Base-by-base conservation (phyloP, 305 asterid species). In the Fraxinus nigra region DNA sequence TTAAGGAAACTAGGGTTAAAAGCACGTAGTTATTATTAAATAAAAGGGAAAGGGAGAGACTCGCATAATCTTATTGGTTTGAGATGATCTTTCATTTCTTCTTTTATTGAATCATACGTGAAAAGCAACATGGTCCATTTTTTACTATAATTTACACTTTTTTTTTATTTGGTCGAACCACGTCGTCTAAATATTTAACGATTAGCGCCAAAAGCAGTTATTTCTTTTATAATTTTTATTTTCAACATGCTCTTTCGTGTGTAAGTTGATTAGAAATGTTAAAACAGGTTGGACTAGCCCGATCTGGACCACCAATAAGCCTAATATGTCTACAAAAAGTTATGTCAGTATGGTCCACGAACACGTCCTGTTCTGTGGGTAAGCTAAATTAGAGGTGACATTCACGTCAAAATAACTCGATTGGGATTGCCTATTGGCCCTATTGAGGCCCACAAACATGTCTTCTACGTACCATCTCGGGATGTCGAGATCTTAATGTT, bases 1-100 rank as follows among this genome's bases (percentile, higher is more conserved):
- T 85, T 69, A 48, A 16, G 84, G 88, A 84, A 89, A 79, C 24
- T 77, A 79, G 24, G 51, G 8, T 80, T 79, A 85, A 82, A 84
- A 79, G 81, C 79, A 85, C 22, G 18, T 51, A 4, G 79, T 77
- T 80, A 80, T 76, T 79, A 70, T 32, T 51, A 34, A 79, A 51
- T 80, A 4, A 46, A 61, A 51, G 72, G 18, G 54, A 61, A 10
- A 20, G 82, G 77, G n/a, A 75, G 84, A 85, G 87, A 84, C 61
- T 77, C 77, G 72, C 72, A 46, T 75, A 56, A 70, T 85, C 72
- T 72, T 74, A 35, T 75, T 81, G 56, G 87, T 86, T 84, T 85
- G 89, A 90, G 87, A 84, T 88, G 85, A 91, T 82, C 84, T 84
- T 87, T 73, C 84, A 80, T 86, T 87, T 82, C 90, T 85, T 76